Evolutionary conservation across 352 stramenopile species (phyloP).

Genomic region (Pythium graminicola): DNA sequence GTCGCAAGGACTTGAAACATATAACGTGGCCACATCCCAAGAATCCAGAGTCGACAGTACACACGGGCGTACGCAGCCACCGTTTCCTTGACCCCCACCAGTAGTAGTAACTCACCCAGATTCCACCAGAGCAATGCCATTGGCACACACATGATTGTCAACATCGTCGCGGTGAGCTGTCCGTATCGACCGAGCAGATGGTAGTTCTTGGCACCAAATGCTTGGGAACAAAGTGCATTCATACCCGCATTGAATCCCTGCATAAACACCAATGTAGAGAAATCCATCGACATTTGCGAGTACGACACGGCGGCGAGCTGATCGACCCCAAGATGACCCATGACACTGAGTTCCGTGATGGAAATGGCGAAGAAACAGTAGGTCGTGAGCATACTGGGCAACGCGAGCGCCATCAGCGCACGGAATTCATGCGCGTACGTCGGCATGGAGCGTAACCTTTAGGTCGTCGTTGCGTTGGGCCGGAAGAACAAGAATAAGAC

Average conservation of each 20-base stretch:
- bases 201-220: slow-evolving; percentile 80
- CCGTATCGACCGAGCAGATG: slow-evolving; percentile 59
- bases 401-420: slow-evolving; percentile 42
- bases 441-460: too few relatives aligned
- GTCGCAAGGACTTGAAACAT: slow-evolving; percentile 71
- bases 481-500: too few relatives aligned
- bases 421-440: slow-evolving; percentile 45
- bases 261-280: slow-evolving; percentile 60
- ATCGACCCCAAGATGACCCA: slow-evolving; percentile 70
- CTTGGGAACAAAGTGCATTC: slow-evolving; percentile 78
- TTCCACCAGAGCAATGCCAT: slow-evolving; percentile 75
- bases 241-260: slow-evolving; percentile 75
- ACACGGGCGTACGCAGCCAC: slow-evolving; percentile 40
- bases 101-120: slow-evolving; percentile 43
- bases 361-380: slow-evolving; percentile 79
- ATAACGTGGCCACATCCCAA: slow-evolving; percentile 72
- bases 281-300: slow-evolving; percentile 49
- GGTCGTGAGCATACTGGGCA: slow-evolving; percentile 48
- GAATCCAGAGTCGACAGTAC: slow-evolving; percentile 62
- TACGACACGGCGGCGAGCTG: slow-evolving; percentile 75
- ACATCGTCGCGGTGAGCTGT: slow-evolving; percentile 48
- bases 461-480: too few relatives aligned
- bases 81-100: slow-evolving; percentile 33
- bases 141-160: slow-evolving; percentile 60
- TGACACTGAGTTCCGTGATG: slow-evolving; percentile 75